A percentile compares a stretch with the other conserved stretches of the same genome.
Evolutionary conservation across 164 flowering plant species (phyloP).

Genomic region (Hamamelis virginiana): DNA sequence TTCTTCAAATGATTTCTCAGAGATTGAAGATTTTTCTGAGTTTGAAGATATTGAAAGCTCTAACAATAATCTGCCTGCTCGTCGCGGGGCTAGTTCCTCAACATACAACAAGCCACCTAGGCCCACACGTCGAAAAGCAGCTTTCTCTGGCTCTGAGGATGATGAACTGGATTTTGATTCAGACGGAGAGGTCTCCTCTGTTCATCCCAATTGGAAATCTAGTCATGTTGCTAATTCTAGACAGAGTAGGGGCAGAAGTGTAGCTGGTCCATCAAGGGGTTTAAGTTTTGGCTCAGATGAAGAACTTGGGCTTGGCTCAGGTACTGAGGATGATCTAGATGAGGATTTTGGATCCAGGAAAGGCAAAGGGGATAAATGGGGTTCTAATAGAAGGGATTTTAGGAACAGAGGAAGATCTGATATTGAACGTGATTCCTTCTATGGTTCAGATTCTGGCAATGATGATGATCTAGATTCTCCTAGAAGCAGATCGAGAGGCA

Average conservation of each 20-base stretch:
- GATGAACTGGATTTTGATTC: slow-evolving; percentile 47
- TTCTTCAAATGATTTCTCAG: slow-evolving; percentile 44
- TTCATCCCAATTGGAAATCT: slow-evolving; percentile 60
- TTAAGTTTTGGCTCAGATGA: slow-evolving; percentile 55
- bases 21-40: slow-evolving; percentile 47
- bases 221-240: slow-evolving; percentile 57
- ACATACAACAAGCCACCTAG: slow-evolving; percentile 26
- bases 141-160: slow-evolving; percentile 40
- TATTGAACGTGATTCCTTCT: slow-evolving; percentile 26
- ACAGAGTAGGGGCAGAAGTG: slow-evolving; percentile 33
- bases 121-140: slow-evolving; percentile 20
- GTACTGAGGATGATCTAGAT: slow-evolving; percentile 37
- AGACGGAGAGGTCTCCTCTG: slow-evolving; percentile 61
- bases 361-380: slow-evolving; percentile 21
- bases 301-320: slow-evolving; percentile 44
- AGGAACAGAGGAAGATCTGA: slow-evolving; percentile 27
- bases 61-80: slow-evolving; percentile 10
- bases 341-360: slow-evolving; percentile 25
- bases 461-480: slow-evolving; percentile 20
- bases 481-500: slow-evolving; percentile 31
- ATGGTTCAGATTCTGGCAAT: slow-evolving; percentile 54
- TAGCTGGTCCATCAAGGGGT: slow-evolving; percentile 30
- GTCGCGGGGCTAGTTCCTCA: slow-evolving; percentile 11
- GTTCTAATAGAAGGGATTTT: slow-evolving; percentile 24
- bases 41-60: slow-evolving; percentile 41